Percentiles rank a stretch among this genome's conserved stretches.
Conservation (phyloP, 495 filamentous ascomycete species). For the Penicillium coffeae region DNA sequence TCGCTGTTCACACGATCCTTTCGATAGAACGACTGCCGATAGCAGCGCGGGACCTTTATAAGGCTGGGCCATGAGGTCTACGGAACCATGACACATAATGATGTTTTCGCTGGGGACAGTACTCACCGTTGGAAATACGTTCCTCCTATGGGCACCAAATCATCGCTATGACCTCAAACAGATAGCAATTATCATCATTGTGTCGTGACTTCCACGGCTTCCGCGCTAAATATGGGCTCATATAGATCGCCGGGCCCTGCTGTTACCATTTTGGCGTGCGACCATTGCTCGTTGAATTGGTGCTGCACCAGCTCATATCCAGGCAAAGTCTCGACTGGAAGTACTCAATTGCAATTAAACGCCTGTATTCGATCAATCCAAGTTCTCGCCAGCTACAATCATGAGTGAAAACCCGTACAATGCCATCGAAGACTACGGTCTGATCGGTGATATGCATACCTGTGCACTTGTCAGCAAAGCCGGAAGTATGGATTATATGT, state of each 20-base stretch:
- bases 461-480: slow-evolving; percentile 68
- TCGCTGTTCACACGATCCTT: no score
- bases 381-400: neutral
- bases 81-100: neutral
- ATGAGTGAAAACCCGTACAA: slow-evolving; percentile 45
- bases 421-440: slow-evolving; percentile 70
- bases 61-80: neutral
- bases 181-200: slow-evolving; percentile 24
- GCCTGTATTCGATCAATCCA: neutral
- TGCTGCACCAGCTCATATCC: neutral
- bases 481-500: slow-evolving; percentile 72
- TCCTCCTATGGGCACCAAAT: neutral
- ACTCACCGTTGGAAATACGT: slow-evolving; percentile 2
- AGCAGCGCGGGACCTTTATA: no score
- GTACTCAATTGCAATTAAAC: neutral
- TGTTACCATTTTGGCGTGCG: neutral
- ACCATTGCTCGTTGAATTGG: neutral
- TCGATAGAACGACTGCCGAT: no score
- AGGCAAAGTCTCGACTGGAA: neutral
- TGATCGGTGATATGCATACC: slow-evolving; percentile 77
- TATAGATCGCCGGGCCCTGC: slow-evolving; percentile 10
- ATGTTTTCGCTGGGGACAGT: neutral
- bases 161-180: slow-evolving; percentile 27
- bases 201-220: slow-evolving; percentile 20
- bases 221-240: slow-evolving; percentile 6